Evolutionary conservation across 2,329 filamentous ascomycete genomes (phyloP).

Genomic region (Cercospora zeina): DNA sequence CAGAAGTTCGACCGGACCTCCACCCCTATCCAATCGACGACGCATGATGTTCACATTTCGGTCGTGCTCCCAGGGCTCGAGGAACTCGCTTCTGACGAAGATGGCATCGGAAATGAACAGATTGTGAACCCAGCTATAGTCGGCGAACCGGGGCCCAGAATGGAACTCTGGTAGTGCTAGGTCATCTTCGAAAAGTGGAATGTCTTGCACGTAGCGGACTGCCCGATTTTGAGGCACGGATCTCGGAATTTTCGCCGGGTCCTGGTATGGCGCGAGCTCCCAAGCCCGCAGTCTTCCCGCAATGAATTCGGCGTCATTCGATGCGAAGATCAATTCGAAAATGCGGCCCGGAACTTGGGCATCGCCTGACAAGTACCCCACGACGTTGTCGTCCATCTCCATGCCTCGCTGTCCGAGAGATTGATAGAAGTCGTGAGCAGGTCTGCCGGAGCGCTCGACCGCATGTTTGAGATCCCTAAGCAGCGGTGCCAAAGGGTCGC

Average conservation of each 20-base stretch:
- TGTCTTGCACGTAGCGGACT: background rate
- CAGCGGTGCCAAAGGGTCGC: background rate
- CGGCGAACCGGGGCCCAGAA: background rate
- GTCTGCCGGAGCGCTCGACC: background rate
- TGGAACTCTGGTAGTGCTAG: background rate
- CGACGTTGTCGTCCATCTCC: background rate
- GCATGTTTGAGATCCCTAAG: background rate
- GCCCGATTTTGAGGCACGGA: background rate
- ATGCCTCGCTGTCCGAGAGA: background rate
- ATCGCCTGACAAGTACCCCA: background rate
- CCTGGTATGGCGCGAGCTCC: background rate
- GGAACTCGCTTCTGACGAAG: background rate
- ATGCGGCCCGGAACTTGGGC: background rate
- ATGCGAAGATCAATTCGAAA: background rate
- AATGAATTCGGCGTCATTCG: background rate
- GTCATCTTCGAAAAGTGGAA: background rate
- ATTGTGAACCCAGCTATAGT: background rate
- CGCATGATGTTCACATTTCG: background rate
- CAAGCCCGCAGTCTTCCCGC: background rate
- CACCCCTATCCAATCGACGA: background rate
- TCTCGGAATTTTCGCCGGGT: background rate
- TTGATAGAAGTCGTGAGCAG: background rate
- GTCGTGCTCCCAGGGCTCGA: background rate
- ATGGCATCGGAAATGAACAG: background rate
- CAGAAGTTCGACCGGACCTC: background rate